Base-by-base conservation (phyloP, 495 filamentous ascomycete species). In the Barbatosphaeria neglecta region DNA sequence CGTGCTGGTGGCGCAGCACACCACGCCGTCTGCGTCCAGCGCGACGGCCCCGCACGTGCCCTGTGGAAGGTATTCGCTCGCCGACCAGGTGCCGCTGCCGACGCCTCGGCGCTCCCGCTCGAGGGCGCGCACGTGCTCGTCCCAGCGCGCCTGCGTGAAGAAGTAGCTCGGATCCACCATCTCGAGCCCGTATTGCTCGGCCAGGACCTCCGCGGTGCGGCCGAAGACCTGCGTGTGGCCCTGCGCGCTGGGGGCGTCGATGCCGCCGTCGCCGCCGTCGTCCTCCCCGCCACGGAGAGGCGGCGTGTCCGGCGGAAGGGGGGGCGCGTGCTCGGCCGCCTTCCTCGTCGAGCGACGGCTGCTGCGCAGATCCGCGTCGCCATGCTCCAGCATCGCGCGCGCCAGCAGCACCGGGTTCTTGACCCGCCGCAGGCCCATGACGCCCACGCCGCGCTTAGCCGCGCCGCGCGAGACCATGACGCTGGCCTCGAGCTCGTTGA, bases 401-500 rank as follows among this genome's bases (percentile, higher is more conserved):
- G 88, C 89, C 6, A 95, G 68, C 45, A 74, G 64, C 38, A 95
- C 83, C 0, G 89, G 89, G 52, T 94, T 88, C 56, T 81, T 83
- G 13, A 90, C 82, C 19, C 70, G 74, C 20, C 72, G 71, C 17
- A 95, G 52, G 5, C 84, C 74, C 58, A 84, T 87, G 8, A 87
- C 77, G 10, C 83, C 86, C 0, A 82, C 83, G 16, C 81, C 86
- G 20, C 86, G 73, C 65, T 95, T 95, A 22, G 77, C 76, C 33
- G 67, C 62, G 1, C 80, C 82, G n/a, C 70, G 67, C 4, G 82
- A 81, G 0, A 92, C 84, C 90, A 95, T 95, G 22, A 95, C 74
- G n/a, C 79, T 84, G 23, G 89, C 83, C 62, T 95, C 89, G 52
- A 94, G 79, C 62, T 95, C 88, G 62, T 86, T 89, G 46, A 77